These are phyloP conservation scores for Thermomucor indicae-seudaticae DNA, from an alignment of 371 early-diverging fungal species.

Conservation along the genomic window DNA sequence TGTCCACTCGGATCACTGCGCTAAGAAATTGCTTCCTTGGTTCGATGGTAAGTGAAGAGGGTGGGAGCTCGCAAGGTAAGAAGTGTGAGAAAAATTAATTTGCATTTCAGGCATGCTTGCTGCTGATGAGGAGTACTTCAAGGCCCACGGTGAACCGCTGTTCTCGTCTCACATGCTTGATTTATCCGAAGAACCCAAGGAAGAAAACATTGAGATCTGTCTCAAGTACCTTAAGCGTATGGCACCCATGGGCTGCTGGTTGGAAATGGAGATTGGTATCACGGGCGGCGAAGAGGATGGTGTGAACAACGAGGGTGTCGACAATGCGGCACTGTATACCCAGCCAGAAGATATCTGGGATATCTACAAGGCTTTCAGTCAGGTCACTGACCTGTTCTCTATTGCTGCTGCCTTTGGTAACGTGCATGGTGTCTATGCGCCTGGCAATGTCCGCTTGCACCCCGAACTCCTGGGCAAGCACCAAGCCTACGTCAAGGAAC, in stretches of 20 bases:
- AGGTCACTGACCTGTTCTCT: conserved; percentile 79
- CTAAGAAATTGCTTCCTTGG: conserved; percentile 93
- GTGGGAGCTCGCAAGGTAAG: background rate
- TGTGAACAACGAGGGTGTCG: conserved; percentile 88
- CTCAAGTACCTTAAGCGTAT: conserved; percentile 87
- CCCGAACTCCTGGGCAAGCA: conserved; percentile 88
- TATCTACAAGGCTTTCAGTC: conserved; percentile 76
- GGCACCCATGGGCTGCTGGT: conserved; percentile 75
- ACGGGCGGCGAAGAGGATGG: conserved; percentile 96
- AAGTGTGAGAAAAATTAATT: background rate
- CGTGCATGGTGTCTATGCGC: conserved; percentile 92
- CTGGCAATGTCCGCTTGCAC: conserved; percentile 88
- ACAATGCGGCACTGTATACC: conserved; percentile 84
- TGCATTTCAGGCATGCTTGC: conserved; percentile 60
- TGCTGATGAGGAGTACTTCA: conserved; percentile 90
- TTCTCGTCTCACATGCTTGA: conserved; percentile 98
- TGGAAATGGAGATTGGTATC: conserved; percentile 96
- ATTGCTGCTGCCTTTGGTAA: conserved; percentile 90
- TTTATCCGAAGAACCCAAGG: conserved; percentile 87
- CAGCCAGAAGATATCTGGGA: conserved; percentile 94
- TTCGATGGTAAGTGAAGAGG: conserved; percentile 83
- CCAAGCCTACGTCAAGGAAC: conserved; percentile 74
- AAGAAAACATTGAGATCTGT: conserved; percentile 86
- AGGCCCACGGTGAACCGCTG: conserved; percentile 84
- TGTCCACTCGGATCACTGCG: conserved; percentile 93